Percentiles rank a stretch among this genome's conserved stretches.
Conservation (phyloP, 768 basidiomycete species). For the Xanthoconium purpureum region DNA sequence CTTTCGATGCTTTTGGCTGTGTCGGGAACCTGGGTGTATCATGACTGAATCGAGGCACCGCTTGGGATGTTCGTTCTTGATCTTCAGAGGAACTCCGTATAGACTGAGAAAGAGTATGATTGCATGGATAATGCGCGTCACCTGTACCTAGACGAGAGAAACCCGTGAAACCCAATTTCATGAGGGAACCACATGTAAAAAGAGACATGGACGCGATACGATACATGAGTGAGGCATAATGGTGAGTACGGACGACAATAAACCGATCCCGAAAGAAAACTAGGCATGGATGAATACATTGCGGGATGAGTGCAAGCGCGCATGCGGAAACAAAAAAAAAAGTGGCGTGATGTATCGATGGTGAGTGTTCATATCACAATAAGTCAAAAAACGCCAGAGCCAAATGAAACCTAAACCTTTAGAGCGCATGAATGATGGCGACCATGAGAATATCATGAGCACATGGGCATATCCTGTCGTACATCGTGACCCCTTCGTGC, state of each 20-base stretch:
- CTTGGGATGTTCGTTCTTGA: no score
- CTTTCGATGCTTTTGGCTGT: neutral
- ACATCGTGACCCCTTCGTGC: neutral
- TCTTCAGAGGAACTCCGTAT: no score
- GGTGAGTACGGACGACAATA: slow-evolving; percentile 2
- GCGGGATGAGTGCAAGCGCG: neutral
- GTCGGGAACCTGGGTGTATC: no score
- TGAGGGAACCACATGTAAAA: neutral
- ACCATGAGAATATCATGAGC: neutral
- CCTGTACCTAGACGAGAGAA: no score
- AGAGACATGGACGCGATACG: neutral
- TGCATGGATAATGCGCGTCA: neutral
- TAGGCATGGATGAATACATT: neutral
- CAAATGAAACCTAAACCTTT: slow-evolving; percentile 3
- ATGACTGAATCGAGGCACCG: no score
- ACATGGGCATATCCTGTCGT: neutral
- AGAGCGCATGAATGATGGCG: neutral
- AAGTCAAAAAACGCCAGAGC: slow-evolving; percentile 16
- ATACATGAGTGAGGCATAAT: slow-evolving; percentile 4
- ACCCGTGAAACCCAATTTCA: no score
- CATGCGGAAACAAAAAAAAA: no score
- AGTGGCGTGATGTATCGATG: neutral
- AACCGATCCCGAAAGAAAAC: neutral
- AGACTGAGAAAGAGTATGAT: no score
- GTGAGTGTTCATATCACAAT: slow-evolving; percentile 8